A percentile compares a stretch with the other conserved stretches of the same genome.
phyloP scores from a whole-genome alignment of 2,329 filamentous ascomycete species.

The Daldinia eschscholtzii region DNA sequence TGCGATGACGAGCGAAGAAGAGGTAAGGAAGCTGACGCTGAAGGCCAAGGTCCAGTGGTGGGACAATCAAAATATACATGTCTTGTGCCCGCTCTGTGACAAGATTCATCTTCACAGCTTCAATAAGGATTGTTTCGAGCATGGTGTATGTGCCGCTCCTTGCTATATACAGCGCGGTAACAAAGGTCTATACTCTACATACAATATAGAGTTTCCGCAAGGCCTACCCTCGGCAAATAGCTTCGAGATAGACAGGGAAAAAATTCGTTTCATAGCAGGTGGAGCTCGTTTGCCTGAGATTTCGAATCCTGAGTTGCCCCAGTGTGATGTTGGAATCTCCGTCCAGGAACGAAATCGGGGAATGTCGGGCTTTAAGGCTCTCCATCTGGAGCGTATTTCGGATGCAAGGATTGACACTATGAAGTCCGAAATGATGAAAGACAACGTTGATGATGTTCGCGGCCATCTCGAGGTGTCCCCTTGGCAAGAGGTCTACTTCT shows the following conservation, averaged over 20 bases:
- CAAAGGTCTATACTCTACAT: background rate
- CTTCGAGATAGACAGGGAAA: background rate
- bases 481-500: background rate
- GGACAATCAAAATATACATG: background rate
- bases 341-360: background rate
- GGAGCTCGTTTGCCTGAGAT: background rate
- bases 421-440: background rate
- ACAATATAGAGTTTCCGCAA: background rate
- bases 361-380: too few relatives aligned
- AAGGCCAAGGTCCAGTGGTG: background rate
- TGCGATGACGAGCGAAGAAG: background rate
- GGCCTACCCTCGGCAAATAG: background rate
- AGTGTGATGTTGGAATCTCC: too few relatives aligned
- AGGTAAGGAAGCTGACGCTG: background rate
- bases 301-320: too few relatives aligned
- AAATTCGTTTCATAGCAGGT: background rate
- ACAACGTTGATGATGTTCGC: background rate
- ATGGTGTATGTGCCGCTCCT: background rate
- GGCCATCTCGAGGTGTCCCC: background rate
- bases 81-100: background rate
- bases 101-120: background rate
- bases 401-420: background rate
- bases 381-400: background rate
- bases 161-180: background rate
- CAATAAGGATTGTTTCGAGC: background rate